These are phyloP conservation scores for Chalciporus piperatus DNA, from an alignment of 768 basidiomycete genomes.

Conservation along the genomic window DNA sequence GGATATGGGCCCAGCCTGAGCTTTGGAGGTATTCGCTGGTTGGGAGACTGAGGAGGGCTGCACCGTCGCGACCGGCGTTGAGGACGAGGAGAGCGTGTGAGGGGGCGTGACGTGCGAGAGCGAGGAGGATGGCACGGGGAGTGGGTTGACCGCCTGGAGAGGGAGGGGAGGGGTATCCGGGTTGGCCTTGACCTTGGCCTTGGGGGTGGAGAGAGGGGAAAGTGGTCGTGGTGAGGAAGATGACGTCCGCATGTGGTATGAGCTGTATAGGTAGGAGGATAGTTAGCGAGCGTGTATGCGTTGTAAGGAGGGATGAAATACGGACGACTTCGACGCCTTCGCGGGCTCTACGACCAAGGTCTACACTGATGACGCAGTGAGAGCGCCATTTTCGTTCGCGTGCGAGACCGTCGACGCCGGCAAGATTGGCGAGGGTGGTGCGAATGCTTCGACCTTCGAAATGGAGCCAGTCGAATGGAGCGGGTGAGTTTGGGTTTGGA, in stretches of 20 bases:
- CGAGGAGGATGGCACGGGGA: slow-evolving; percentile 75
- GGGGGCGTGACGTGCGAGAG: slow-evolving; percentile 62
- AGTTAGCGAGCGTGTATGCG: background rate
- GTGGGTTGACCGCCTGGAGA: slow-evolving; percentile 48
- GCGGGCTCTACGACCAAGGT: slow-evolving; percentile 68
- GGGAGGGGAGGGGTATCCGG: slow-evolving; percentile 29
- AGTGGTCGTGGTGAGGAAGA: slow-evolving; percentile 54
- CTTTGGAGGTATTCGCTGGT: slow-evolving; percentile 86
- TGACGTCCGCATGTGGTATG: slow-evolving; percentile 76
- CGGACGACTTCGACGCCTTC: slow-evolving; percentile 80
- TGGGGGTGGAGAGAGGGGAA: slow-evolving; percentile 15
- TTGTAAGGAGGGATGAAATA: slow-evolving; percentile 13
- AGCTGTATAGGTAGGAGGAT: slow-evolving; percentile 43
- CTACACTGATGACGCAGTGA: slow-evolving; percentile 79
- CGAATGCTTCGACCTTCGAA: slow-evolving; percentile 81
- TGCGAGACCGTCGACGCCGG: slow-evolving; percentile 77
- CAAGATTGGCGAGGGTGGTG: slow-evolving; percentile 74
- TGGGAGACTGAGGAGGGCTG: slow-evolving; percentile 76
- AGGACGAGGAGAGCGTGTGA: slow-evolving; percentile 79
- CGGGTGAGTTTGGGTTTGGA: slow-evolving; percentile 55
- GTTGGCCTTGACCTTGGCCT: background rate
- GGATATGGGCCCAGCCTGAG: slow-evolving; percentile 61
- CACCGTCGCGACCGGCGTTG: slow-evolving; percentile 77
- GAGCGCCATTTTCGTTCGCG: slow-evolving; percentile 81
- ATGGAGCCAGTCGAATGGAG: slow-evolving; percentile 85